These are phyloP conservation scores for Rhinocladiella mackenziei DNA, from an alignment of 2,329 filamentous ascomycete genomes.

Conservation along the genomic window DNA sequence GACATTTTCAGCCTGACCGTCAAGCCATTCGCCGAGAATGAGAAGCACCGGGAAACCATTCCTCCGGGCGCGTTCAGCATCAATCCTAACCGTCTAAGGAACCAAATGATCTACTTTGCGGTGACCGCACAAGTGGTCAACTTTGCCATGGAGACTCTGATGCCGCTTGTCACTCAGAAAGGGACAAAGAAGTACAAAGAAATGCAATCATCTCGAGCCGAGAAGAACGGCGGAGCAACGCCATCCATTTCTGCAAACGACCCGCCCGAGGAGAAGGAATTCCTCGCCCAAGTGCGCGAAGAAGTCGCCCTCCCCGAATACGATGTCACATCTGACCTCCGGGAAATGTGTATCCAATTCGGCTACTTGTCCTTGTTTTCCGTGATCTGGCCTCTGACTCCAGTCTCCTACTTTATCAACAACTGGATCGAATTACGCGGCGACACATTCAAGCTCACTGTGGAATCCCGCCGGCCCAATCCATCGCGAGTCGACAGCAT, in stretches of 20 bases:
- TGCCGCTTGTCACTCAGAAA: constrained; percentile 79
- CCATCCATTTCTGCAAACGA: constrained; percentile 57
- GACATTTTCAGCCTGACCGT: constrained; percentile 74
- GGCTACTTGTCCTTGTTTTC: constrained; percentile 90
- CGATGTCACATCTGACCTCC: constrained; percentile 83
- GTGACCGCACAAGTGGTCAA: constrained; percentile 91
- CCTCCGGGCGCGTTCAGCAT: constrained; percentile 66
- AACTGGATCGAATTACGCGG: constrained; percentile 94
- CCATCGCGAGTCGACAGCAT: constrained; percentile 91
- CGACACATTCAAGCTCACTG: constrained; percentile 89
- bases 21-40: constrained; percentile 68
- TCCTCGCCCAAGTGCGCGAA: constrained; percentile 74
- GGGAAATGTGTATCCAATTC: constrained; percentile 88
- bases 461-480: constrained; percentile 81
- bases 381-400: constrained; percentile 90
- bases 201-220: constrained; percentile 57
- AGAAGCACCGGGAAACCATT: constrained; percentile 61
- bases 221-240: constrained; percentile 53
- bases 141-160: constrained; percentile 75
- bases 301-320: constrained; percentile 81
- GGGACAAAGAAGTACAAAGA: constrained; percentile 75
- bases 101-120: constrained; percentile 93
- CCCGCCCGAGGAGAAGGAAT: constrained; percentile 69
- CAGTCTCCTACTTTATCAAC: constrained; percentile 83
- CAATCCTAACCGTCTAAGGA: constrained; percentile 75